These are phyloP conservation scores for Penicillium sp. DNA, from an alignment of 2,329 filamentous ascomycete genomes.

Conservation along the genomic window DNA sequence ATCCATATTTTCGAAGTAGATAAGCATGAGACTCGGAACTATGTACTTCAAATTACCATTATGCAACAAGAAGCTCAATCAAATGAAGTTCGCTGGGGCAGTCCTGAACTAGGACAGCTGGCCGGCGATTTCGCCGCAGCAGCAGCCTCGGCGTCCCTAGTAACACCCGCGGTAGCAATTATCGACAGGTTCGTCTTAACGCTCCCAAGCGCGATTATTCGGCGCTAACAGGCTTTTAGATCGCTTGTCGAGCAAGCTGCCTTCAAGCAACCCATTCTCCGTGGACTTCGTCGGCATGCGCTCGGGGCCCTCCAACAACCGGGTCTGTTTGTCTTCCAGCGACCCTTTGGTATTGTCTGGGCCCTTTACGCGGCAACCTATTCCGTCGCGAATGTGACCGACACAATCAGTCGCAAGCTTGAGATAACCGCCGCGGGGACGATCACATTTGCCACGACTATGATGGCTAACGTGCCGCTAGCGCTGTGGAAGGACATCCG, in stretches of 20 bases:
- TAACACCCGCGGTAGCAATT: conserved; percentile 29
- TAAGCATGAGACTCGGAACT: conserved; percentile 3
- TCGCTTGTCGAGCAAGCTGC: conserved; percentile 29
- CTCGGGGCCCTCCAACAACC: conserved; percentile 24
- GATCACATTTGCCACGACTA: conserved; percentile 64
- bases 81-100: conserved; percentile 10
- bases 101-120: conserved; percentile 13
- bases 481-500: conserved; percentile 34
- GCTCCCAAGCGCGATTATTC: background rate
- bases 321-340: conserved; percentile 34
- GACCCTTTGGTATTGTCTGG: conserved; percentile 42
- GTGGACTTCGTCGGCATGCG: conserved; percentile 22
- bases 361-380: conserved; percentile 80
- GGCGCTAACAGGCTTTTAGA: conserved; percentile 10
- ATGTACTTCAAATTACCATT: background rate
- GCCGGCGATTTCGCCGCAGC: conserved; percentile 29
- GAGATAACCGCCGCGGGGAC: conserved; percentile 51
- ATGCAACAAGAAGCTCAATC: conserved; percentile 16
- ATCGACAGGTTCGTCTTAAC: conserved; percentile 27
- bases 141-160: conserved; percentile 25
- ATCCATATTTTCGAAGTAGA: conserved; percentile 1
- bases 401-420: conserved; percentile 67
- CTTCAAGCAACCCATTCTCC: conserved; percentile 24
- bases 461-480: conserved; percentile 33
- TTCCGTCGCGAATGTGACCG: conserved; percentile 76